Conservation (phyloP, 2,329 filamentous ascomycete species). For the Verticillium isaacii region DNA sequence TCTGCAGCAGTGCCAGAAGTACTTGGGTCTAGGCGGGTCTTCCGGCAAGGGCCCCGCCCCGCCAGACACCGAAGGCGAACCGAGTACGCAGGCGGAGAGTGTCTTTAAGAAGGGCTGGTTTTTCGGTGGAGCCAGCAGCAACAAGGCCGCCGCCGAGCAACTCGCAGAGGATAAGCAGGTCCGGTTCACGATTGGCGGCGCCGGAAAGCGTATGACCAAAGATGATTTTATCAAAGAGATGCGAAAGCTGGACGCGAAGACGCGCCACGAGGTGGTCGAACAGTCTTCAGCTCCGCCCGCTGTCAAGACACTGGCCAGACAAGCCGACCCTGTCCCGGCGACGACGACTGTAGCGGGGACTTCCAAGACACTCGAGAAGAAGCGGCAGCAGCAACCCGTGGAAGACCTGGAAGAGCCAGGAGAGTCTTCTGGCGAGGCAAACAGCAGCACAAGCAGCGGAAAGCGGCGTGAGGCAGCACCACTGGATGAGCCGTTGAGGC, state of each 20-base stretch:
- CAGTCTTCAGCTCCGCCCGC: constrained; percentile 41
- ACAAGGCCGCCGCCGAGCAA: constrained; percentile 38
- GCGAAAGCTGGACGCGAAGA: constrained; percentile 64
- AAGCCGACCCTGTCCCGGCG: constrained; percentile 19
- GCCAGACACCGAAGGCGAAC: not conserved
- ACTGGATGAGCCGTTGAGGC: constrained; percentile 1
- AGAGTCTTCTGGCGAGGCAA: constrained; percentile 2
- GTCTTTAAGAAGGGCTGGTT: constrained; percentile 47
- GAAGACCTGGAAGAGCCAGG: constrained; percentile 1
- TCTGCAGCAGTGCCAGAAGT: constrained; percentile 44
- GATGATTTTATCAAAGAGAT: constrained; percentile 74
- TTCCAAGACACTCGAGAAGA: not conserved
- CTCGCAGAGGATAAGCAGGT: constrained; percentile 66
- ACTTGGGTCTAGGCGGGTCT: constrained; percentile 46
- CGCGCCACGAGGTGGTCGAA: constrained; percentile 50
- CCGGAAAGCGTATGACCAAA: constrained; percentile 73
- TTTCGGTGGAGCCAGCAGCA: constrained; percentile 29
- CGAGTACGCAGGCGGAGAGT: constrained; percentile 19
- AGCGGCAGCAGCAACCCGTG: not conserved
- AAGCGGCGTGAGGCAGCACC: not conserved
- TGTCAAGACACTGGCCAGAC: constrained; percentile 45
- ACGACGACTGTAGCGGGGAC: not conserved
- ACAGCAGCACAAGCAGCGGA: constrained; percentile 3
- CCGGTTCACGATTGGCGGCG: constrained; percentile 70
- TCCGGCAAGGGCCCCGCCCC: constrained; percentile 26